Evolutionary conservation across 1,284 basidiomycete genomes (phyloP), one percentile per base, ranked within the genome.

Genomic region (Bondarzewia mesenterica): DNA sequence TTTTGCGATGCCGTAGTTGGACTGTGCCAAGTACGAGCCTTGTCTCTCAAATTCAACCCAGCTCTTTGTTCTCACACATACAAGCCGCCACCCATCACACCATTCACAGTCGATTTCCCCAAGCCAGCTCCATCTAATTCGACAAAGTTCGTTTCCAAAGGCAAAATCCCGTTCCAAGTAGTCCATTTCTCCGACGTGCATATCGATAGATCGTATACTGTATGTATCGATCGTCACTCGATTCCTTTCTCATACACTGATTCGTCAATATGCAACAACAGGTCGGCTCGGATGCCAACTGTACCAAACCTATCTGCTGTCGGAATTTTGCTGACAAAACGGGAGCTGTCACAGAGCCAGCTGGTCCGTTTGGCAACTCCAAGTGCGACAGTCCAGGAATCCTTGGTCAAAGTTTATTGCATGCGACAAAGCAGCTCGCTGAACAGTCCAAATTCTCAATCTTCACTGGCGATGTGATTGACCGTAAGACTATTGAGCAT

Each of bases 381-480:
- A 62, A 67, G 23, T 80, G 78, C 54, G 78, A 80, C 57, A 67
- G 73, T 0, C 72, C 77, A 2, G 58, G 64, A 0, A 52, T 56
- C 2, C 63, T 82, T 10, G 72, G 70, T 5, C 68, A 74, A n/a
- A 74, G 71, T 27, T 73, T 81, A 74, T 59, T 81, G 1, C 60
- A 61, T 7, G 71, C 70, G 15, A 67, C 67, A 12, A 56, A 62
- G 26, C 35, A 69, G 38, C 61, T 67, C 42, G 63, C 60, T 10
- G 61, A 67, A 18, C 63, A 68, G 41, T 69, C 71, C 5, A 60
- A 61, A 12, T 80, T 79, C 55, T 70, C 74, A 3, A 72, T 82
- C 40, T 81, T 80, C 51, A 82, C 78, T 15, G 80, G 80, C 5
- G 80, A 82, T 56, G 74, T 80, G 5, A 69, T 80, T 7, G 78